phyloP scores from a whole-genome alignment of 495 filamentous ascomycete species.

The Amphirosellinia nigrospora region DNA sequence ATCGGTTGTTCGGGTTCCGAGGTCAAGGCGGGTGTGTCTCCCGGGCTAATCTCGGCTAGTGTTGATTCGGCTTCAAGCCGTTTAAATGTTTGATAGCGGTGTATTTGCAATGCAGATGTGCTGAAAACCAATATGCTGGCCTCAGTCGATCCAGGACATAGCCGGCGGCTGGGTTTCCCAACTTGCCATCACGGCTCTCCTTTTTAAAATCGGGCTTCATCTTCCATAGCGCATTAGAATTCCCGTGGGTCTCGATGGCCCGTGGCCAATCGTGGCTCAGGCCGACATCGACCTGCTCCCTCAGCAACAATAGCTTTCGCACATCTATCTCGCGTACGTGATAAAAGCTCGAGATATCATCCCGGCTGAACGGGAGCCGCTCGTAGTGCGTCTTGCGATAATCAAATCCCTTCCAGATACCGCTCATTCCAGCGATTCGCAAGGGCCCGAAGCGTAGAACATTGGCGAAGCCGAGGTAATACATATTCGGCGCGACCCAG shows the following conservation, averaged over 20 bases:
- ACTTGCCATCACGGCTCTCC: slow-evolving; percentile 72
- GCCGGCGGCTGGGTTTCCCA: slow-evolving; percentile 79
- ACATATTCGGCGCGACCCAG: slow-evolving; percentile 96
- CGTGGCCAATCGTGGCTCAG: slow-evolving; percentile 96
- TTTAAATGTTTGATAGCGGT: slow-evolving; percentile 72
- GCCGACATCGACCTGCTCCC: slow-evolving; percentile 84
- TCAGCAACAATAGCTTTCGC: slow-evolving; percentile 84
- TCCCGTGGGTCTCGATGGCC: slow-evolving; percentile 75
- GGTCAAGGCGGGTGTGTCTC: background rate
- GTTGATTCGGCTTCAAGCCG: slow-evolving; percentile 31
- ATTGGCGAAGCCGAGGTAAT: slow-evolving; percentile 92
- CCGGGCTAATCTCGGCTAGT: slow-evolving; percentile 3
- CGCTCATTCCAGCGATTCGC: slow-evolving; percentile 87
- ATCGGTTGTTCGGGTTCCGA: slow-evolving; percentile 5
- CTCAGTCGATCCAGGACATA: slow-evolving; percentile 80
- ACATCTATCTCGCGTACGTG: slow-evolving; percentile 90
- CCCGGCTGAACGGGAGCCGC: slow-evolving; percentile 78
- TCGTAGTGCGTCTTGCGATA: slow-evolving; percentile 83
- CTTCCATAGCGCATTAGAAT: slow-evolving; percentile 65
- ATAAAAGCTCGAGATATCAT: slow-evolving; percentile 79
- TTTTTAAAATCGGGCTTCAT: slow-evolving; percentile 73
- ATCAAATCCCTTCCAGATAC: slow-evolving; percentile 90
- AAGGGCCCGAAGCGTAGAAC: slow-evolving; percentile 81
- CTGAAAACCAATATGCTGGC: slow-evolving; percentile 91
- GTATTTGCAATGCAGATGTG: slow-evolving; percentile 89